phyloP scores from a whole-genome alignment of 2,329 filamentous ascomycete genomes.

The Penicillium sp. region DNA sequence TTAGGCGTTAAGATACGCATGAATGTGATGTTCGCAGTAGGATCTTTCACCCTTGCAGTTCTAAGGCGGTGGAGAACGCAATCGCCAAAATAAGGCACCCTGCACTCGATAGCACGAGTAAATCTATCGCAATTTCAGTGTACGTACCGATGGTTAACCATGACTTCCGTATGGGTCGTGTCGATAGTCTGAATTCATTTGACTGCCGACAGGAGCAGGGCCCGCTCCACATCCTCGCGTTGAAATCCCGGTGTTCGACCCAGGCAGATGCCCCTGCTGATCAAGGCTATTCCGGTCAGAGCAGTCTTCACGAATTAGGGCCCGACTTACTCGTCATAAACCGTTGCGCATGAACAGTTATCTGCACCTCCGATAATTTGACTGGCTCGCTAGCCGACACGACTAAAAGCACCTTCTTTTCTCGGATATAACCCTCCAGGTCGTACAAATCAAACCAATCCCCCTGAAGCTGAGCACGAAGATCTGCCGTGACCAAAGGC shows the following conservation, averaged over 20 bases:
- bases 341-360: not conserved
- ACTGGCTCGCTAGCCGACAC: constrained; percentile 1
- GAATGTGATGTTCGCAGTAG: no score
- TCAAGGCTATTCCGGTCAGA: constrained; percentile 15
- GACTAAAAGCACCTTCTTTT: constrained; percentile 13
- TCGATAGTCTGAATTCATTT: not conserved
- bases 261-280: constrained; percentile 17
- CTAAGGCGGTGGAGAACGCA: no score
- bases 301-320: not conserved
- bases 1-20: no score
- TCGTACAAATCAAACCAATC: constrained; percentile 24
- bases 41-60: no score
- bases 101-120: no score
- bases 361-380: not conserved
- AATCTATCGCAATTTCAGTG: no score
- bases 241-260: constrained; percentile 23
- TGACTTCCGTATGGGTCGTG: no score
- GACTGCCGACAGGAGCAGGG: constrained; percentile 7
- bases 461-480: constrained; percentile 15
- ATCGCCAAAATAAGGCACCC: no score
- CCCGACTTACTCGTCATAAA: not conserved
- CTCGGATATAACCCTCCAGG: constrained; percentile 17
- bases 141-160: no score
- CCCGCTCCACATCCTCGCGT: constrained; percentile 18
- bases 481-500: constrained; percentile 7